Evolutionary conservation across 1,284 basidiomycete species (phyloP), one percentile per base, ranked within the genome.

Genomic region (Ustilago xerochloae): DNA sequence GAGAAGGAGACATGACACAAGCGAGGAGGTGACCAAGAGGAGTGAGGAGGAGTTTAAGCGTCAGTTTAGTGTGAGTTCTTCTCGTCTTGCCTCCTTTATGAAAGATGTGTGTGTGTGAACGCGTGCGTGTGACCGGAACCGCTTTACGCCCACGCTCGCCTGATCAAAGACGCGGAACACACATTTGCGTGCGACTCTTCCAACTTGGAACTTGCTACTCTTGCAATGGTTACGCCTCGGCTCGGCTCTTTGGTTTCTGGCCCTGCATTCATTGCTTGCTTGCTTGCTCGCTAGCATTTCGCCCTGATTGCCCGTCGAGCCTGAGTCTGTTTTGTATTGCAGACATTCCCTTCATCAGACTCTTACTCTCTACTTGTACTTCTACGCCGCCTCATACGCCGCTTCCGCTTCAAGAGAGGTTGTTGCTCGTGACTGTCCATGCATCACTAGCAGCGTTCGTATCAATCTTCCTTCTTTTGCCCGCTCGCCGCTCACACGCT

Each of bases 111-210:
- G 32, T 35, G 32, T 15, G 20, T 15, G n/a, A n/a, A n/a, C n/a
- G 48, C 32, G 20, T 50, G 22, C 32, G 20, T 50, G 3, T 18
- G 8, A 12, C 35, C 22, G 13, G 6, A 16, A 5, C 12, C 35
- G n/a, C 38, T 39, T n/a, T 39, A 39, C 38, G 35, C 22, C 22
- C 33, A 38, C 26, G 53, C 53, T 56, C 43, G 53, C 53, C 53
- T 56, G 43, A 56, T 47, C 24, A 33, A n/a, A n/a, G n/a, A n/a
- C n/a, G n/a, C n/a, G n/a, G n/a, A n/a, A n/a, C n/a, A n/a, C n/a
- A n/a, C n/a, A n/a, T n/a, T n/a, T n/a, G n/a, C n/a, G n/a, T n/a
- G n/a, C n/a, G n/a, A n/a, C n/a, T n/a, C n/a, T n/a, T n/a, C n/a
- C n/a, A n/a, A n/a, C n/a, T n/a, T n/a, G n/a, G n/a, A n/a, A n/a